Conservation (phyloP, 1,284 basidiomycete genomes). For the Cystobasidium slooffiae region DNA sequence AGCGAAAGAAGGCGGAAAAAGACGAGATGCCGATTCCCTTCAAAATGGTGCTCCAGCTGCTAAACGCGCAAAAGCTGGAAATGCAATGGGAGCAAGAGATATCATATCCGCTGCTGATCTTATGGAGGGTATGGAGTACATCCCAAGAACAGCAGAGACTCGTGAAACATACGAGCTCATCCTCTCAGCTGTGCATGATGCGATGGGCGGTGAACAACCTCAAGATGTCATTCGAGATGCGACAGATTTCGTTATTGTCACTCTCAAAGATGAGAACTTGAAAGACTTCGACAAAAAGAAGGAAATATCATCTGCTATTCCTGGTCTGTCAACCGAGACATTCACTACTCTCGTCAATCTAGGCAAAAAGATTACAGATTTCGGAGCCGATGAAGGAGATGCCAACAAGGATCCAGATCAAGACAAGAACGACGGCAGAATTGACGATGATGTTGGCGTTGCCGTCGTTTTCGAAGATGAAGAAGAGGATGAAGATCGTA, state of each 20-base stretch:
- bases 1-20: conserved; percentile 52
- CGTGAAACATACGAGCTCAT: conserved; percentile 93
- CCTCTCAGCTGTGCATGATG: conserved; percentile 76
- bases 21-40: conserved; percentile 37
- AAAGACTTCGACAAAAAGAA: conserved; percentile 99
- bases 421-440: conserved; percentile 60
- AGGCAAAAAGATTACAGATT: conserved; percentile 96
- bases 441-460: conserved; percentile 82
- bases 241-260: conserved; percentile 86
- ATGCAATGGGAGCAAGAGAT: conserved; percentile 67
- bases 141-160: conserved; percentile 91
- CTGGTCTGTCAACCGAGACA: conserved; percentile 70
- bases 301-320: conserved; percentile 83
- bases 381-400: conserved; percentile 81
- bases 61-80: conserved; percentile 26
- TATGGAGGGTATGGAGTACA: conserved; percentile 89
- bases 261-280: conserved; percentile 83
- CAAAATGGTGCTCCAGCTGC: conserved; percentile 51
- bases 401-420: conserved; percentile 60
- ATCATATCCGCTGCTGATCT: conserved; percentile 91
- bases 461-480: conserved; percentile 97
- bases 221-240: conserved; percentile 94
- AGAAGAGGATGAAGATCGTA: conserved; percentile 76
- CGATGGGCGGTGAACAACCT: conserved; percentile 85
- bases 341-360: conserved; percentile 87